A percentile compares a stretch with the other conserved stretches of the same genome.
phyloP scores from a whole-genome alignment of 2,329 filamentous ascomycete genomes.

The Fusarium hostae region DNA sequence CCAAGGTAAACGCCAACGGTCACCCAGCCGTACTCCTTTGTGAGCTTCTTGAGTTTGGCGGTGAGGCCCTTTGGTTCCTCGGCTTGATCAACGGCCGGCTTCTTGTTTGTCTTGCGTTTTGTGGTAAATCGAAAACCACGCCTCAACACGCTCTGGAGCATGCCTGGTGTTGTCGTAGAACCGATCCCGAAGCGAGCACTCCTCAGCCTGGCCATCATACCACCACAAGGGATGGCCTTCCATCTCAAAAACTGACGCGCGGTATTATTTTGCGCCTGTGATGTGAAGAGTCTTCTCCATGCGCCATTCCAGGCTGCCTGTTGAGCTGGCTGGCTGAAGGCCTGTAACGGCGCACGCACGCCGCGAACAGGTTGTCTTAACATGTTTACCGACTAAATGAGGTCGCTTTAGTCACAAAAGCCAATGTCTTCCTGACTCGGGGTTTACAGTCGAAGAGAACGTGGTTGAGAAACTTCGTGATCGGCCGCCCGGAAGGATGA shows the following conservation, averaged over 20 bases:
- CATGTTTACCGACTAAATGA: slow-evolving; percentile 30
- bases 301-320: slow-evolving; percentile 43
- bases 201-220: slow-evolving; percentile 34
- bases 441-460: background rate
- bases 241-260: slow-evolving; percentile 38
- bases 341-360: slow-evolving; percentile 34
- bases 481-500: slow-evolving; percentile 17
- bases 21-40: slow-evolving; percentile 92
- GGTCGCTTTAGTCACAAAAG: background rate
- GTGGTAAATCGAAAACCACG: slow-evolving; percentile 52
- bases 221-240: slow-evolving; percentile 32
- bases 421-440: background rate
- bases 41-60: slow-evolving; percentile 82
- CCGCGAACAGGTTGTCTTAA: slow-evolving; percentile 44
- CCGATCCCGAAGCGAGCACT: slow-evolving; percentile 22
- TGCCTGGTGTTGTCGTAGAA: slow-evolving; percentile 32
- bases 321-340: slow-evolving; percentile 32
- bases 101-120: slow-evolving; percentile 45
- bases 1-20: slow-evolving; percentile 90
- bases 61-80: slow-evolving; percentile 64
- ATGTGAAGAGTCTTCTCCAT: slow-evolving; percentile 45
- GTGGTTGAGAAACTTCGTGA: slow-evolving; percentile 25
- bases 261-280: slow-evolving; percentile 37
- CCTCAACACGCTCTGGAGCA: slow-evolving; percentile 39
- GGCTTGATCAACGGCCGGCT: slow-evolving; percentile 34